Evolutionary conservation across 73 alveolate species (phyloP).

Genomic region (Loxodes magnus): DNA sequence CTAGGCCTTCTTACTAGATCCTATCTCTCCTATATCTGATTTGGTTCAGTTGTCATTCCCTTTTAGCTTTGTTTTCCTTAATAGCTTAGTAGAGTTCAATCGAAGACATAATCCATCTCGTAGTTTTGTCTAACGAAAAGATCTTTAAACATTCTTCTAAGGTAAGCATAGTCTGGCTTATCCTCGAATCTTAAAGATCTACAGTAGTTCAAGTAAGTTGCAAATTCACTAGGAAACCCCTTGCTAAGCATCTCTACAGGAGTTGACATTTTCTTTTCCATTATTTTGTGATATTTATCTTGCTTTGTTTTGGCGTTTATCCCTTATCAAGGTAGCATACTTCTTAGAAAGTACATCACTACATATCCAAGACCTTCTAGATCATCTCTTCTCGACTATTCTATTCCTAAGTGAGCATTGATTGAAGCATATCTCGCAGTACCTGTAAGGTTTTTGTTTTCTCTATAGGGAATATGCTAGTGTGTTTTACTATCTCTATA

Average conservation of each 20-base stretch:
- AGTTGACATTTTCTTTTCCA: constrained; percentile 33
- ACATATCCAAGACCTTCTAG: constrained; percentile 58
- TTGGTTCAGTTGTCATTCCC: no score
- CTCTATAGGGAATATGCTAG: no score
- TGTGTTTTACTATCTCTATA: constrained; percentile 63
- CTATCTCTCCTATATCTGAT: no score
- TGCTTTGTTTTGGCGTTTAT: constrained; percentile 37
- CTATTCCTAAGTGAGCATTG: no score
- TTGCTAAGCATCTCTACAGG: constrained; percentile 32
- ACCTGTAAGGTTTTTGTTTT: no score
- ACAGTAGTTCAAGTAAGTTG: constrained; percentile 18
- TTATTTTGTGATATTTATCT: no score
- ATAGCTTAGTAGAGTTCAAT: no score
- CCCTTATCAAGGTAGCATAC: constrained; percentile 76
- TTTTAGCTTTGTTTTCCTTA: no score
- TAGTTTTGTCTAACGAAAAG: constrained; percentile 18
- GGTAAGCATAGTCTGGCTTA: no score
- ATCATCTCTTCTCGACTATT: no score
- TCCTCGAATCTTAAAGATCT: constrained; percentile 31
- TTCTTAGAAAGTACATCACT: constrained; percentile 53
- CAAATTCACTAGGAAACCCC: constrained; percentile 34
- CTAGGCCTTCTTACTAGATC: no score
- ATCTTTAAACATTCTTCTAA: constrained; percentile 24
- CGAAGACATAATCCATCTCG: constrained; percentile 22
- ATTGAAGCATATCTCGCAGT: no score